Evolutionary conservation across 23 red algal genomes (phyloP).

Genomic region (Agarophyton chilense): DNA sequence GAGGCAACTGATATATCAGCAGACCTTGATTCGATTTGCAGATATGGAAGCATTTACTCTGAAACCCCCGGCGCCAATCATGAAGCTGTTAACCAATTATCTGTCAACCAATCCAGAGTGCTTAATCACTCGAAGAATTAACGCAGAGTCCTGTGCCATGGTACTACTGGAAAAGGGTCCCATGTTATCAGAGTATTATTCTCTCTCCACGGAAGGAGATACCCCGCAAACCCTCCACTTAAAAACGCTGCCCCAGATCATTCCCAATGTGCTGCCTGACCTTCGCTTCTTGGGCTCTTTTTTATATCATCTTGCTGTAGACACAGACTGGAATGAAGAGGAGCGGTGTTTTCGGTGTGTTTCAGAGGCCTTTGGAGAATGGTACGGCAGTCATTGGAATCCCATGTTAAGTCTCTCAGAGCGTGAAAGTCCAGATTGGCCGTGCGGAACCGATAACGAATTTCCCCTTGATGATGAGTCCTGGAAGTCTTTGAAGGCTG

Average conservation of each 20-base stretch:
- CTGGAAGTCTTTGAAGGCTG: background rate
- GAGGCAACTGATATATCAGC: slow-evolving; percentile 65
- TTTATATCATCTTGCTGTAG: slow-evolving; percentile 57
- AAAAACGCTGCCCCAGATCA: slow-evolving; percentile 28
- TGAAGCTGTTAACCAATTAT: slow-evolving; percentile 34
- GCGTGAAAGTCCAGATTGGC: background rate
- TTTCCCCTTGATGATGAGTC: background rate
- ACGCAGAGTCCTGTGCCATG: slow-evolving; percentile 60
- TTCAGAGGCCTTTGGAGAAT: slow-evolving; percentile 39
- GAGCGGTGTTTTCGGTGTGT: slow-evolving; percentile 53
- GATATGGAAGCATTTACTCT: slow-evolving; percentile 41
- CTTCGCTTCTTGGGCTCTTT: slow-evolving; percentile 32
- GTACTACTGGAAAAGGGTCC: slow-evolving; percentile 47
- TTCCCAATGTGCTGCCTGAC: slow-evolving; percentile 50
- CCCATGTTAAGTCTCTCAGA: background rate
- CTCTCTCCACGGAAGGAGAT: slow-evolving; percentile 20
- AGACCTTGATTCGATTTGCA: slow-evolving; percentile 76
- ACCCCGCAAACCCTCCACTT: background rate
- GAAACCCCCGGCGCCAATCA: slow-evolving; percentile 42
- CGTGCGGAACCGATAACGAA: background rate
- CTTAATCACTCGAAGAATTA: background rate
- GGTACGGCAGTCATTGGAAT: slow-evolving; percentile 65
- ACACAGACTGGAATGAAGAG: slow-evolving; percentile 64
- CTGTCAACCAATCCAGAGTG: background rate
- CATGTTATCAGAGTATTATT: slow-evolving; percentile 74